Conservation (phyloP, 345 rosid species). For the Mercurialis annua region DNA sequence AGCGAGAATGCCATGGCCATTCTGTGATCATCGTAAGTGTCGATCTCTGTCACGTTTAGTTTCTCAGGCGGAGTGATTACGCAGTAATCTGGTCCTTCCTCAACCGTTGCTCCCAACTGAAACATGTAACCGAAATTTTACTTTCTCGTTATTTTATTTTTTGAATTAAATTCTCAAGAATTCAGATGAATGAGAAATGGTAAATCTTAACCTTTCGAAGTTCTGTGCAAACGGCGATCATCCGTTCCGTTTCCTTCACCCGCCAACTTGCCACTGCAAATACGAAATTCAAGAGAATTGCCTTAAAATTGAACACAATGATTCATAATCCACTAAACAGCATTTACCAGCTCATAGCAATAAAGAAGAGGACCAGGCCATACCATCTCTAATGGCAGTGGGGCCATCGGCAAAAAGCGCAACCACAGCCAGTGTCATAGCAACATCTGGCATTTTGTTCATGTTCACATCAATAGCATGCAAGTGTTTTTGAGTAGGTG, state of each 20-base stretch:
- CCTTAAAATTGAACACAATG: not conserved
- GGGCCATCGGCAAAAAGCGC: conserved; percentile 94
- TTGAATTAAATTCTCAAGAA: too few relatives aligned
- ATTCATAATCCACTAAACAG: not conserved
- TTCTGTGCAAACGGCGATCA: conserved; percentile 97
- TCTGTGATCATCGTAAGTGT: conserved; percentile 93
- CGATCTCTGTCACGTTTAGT: conserved; percentile 64
- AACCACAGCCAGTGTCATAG: conserved; percentile 96
- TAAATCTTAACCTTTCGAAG: conserved; percentile 63
- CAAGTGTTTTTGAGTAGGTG: conserved; percentile 68
- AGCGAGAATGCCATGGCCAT: conserved; percentile 99
- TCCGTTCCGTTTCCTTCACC: conserved; percentile 95
- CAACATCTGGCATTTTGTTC: conserved; percentile 99
- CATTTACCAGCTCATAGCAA: not conserved
- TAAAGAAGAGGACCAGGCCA: not conserved
- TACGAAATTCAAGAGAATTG: not conserved
- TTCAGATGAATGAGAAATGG: not conserved
- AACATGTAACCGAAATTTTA: conserved; percentile 9
- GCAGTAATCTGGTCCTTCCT: conserved; percentile 94
- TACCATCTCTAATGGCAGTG: conserved; percentile 96
- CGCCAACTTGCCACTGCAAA: conserved; percentile 96
- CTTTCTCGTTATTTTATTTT: too few relatives aligned
- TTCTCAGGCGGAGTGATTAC: conserved; percentile 92
- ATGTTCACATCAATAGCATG: conserved; percentile 80
- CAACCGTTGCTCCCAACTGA: conserved; percentile 96